Percentiles rank a stretch among this genome's conserved stretches.
Evolutionary conservation across 495 filamentous ascomycete genomes (phyloP).

Genomic region (Copromyces sp.): DNA sequence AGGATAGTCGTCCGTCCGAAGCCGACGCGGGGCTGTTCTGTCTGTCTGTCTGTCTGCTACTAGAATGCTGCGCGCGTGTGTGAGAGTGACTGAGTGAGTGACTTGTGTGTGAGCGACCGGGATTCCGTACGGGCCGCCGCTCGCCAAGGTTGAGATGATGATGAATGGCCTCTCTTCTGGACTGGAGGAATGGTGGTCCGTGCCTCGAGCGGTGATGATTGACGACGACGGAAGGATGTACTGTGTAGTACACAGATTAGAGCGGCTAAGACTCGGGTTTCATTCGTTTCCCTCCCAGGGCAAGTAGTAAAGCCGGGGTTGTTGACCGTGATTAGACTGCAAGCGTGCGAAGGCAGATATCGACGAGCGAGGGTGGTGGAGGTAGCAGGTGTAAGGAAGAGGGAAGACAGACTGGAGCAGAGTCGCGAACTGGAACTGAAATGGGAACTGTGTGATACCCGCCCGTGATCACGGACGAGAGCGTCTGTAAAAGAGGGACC

Average conservation of each 20-base stretch:
- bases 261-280: conserved; percentile 37
- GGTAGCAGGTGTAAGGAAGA: too few species aligned
- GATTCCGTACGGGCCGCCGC: neutral
- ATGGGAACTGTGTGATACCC: neutral
- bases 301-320: neutral
- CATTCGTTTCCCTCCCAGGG: conserved; percentile 25
- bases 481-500: neutral
- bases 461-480: neutral
- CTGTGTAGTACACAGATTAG: conserved; percentile 26
- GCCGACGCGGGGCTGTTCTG: neutral
- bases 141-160: neutral
- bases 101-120: neutral
- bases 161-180: neutral
- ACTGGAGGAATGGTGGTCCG: conserved; percentile 15
- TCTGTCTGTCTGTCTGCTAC: neutral
- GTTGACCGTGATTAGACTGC: neutral
- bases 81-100: neutral
- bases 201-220: conserved; percentile 19
- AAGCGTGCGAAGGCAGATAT: neutral
- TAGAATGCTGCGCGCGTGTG: neutral
- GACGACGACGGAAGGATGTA: neutral
- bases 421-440: neutral
- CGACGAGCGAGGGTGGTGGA: neutral
- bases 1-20: neutral
- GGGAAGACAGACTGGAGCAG: neutral